These are phyloP conservation scores for Aristolochia contorta DNA, from an alignment of 164 flowering plant genomes.

Conservation along the genomic window DNA sequence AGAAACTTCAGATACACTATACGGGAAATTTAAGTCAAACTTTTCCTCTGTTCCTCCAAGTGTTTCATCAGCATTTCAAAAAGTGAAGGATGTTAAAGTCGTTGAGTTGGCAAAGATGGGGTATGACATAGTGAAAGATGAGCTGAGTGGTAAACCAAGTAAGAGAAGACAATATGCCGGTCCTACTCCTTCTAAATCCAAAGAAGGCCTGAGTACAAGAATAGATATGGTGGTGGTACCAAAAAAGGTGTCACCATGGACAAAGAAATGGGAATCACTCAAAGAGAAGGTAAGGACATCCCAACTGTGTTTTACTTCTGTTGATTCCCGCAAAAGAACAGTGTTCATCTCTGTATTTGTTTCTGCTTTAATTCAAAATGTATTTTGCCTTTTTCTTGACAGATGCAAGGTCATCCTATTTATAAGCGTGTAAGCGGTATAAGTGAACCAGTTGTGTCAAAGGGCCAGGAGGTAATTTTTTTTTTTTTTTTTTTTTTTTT, in stretches of 20 bases:
- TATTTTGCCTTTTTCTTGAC: neutral
- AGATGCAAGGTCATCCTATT: slow-evolving; percentile 66
- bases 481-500: neutral
- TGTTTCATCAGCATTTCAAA: slow-evolving; percentile 51
- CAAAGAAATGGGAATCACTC: slow-evolving; percentile 72
- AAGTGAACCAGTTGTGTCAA: slow-evolving; percentile 81
- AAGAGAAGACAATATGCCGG: slow-evolving; percentile 51
- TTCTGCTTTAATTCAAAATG: neutral
- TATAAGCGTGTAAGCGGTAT: slow-evolving; percentile 57
- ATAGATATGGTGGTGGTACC: slow-evolving; percentile 75
- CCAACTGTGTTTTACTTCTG: neutral
- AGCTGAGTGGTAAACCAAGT: slow-evolving; percentile 51
- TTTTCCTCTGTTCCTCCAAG: slow-evolving; percentile 48
- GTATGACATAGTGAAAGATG: slow-evolving; percentile 75
- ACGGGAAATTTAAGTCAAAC: slow-evolving; percentile 43
- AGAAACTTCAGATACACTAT: slow-evolving; percentile 26
- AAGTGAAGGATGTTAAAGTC: slow-evolving; percentile 65
- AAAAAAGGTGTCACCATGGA: slow-evolving; percentile 55
- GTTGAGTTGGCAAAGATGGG: slow-evolving; percentile 78
- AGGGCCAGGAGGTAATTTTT: slow-evolving; percentile 70
- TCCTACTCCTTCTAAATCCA: slow-evolving; percentile 36
- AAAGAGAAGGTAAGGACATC: slow-evolving; percentile 52
- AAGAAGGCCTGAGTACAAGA: slow-evolving; percentile 60
- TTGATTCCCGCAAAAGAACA: neutral
- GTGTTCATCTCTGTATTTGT: too few relatives aligned